A percentile compares a stretch with the other conserved stretches of the same genome.
These are phyloP conservation scores for Saccharum officinarum DNA, from an alignment of 176 grass and related monocot genomes.

Conservation along the genomic window DNA sequence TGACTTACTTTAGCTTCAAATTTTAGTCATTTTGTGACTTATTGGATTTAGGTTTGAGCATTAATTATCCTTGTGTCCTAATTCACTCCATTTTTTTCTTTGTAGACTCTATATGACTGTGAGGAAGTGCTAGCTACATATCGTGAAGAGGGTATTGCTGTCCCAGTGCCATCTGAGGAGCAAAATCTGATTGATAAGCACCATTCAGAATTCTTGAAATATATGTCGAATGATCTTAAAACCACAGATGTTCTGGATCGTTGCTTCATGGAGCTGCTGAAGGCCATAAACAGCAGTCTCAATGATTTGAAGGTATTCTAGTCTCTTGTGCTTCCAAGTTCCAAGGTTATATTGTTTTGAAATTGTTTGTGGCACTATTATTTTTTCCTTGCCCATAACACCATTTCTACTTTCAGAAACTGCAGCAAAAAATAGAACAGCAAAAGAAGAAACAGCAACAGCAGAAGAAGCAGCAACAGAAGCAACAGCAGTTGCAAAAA, in stretches of 20 bases:
- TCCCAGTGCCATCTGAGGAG: conserved; percentile 50
- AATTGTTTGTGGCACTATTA: background rate
- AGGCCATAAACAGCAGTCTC: conserved; percentile 83
- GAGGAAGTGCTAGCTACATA: conserved; percentile 54
- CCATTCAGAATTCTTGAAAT: conserved; percentile 51
- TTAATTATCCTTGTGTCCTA: background rate
- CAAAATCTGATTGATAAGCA: conserved; percentile 63
- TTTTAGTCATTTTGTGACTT: background rate
- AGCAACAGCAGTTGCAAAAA: conserved; percentile 54
- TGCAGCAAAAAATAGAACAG: conserved; percentile 51
- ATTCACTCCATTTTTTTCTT: background rate
- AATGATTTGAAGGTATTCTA: conserved; percentile 77
- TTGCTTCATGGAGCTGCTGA: conserved; percentile 73
- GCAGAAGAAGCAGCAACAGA: conserved; percentile 56
- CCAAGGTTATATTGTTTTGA: background rate
- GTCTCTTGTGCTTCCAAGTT: background rate
- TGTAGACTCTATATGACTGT: conserved; percentile 83
- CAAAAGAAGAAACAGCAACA: conserved; percentile 56
- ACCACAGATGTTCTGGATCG: conserved; percentile 93
- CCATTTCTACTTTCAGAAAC: conserved; percentile 33
- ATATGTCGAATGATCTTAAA: conserved; percentile 83
- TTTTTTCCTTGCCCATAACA: background rate
- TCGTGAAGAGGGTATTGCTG: conserved; percentile 46
- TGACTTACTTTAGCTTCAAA: background rate
- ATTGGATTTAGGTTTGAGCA: background rate